These are phyloP conservation scores for Leccinum fibrillosum DNA, from an alignment of 768 basidiomycete species.

Conservation along the genomic window DNA sequence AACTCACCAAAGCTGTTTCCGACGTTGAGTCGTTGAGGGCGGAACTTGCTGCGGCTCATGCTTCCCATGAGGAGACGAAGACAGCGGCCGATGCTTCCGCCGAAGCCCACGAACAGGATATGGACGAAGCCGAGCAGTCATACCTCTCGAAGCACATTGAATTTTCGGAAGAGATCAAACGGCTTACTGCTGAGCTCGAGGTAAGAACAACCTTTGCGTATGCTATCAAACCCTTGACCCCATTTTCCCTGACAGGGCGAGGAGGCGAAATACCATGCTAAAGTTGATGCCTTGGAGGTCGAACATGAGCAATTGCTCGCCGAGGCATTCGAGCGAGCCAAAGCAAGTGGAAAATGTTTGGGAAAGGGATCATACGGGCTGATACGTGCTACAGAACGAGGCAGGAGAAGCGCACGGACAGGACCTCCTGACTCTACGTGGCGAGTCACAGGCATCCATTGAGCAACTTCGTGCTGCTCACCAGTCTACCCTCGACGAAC, in stretches of 20 bases:
- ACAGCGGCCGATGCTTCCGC: constrained; percentile 42
- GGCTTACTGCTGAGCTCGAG: constrained; percentile 60
- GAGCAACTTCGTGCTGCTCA: constrained; percentile 68
- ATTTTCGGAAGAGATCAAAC: constrained; percentile 52
- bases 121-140: constrained; percentile 51
- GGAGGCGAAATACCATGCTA: constrained; percentile 63
- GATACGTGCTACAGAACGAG: constrained; percentile 48
- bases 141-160: constrained; percentile 50
- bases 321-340: constrained; percentile 74
- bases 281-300: constrained; percentile 61
- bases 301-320: constrained; percentile 61
- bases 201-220: constrained; percentile 35
- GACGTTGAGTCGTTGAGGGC: constrained; percentile 45
- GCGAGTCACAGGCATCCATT: constrained; percentile 60
- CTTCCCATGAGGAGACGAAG: constrained; percentile 48
- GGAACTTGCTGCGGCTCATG: constrained; percentile 44
- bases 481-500: constrained; percentile 52
- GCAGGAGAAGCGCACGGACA: constrained; percentile 65
- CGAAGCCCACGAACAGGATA: constrained; percentile 44
- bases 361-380: background rate
- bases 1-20: constrained; percentile 41
- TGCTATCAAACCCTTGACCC: background rate
- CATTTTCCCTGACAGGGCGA: constrained; percentile 46
- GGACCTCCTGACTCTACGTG: constrained; percentile 70
- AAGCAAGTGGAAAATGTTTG: constrained; percentile 43